Conservation (phyloP, 1,284 basidiomycete species). For the Leccinum solheimii region DNA sequence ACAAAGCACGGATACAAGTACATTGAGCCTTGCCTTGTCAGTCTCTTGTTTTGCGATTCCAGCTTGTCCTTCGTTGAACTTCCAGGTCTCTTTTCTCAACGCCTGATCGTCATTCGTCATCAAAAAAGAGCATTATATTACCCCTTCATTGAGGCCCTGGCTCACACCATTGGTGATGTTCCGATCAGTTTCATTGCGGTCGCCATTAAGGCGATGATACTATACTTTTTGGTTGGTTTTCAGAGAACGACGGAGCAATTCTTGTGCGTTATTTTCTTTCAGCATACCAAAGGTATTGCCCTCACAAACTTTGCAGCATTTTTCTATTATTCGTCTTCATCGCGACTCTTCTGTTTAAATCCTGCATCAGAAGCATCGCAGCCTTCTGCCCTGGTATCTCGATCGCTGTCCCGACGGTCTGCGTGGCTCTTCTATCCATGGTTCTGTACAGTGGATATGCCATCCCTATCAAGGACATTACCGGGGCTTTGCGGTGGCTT, state of each 20-base stretch:
- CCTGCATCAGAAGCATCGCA: conserved; percentile 58
- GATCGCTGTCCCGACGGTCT: conserved; percentile 57
- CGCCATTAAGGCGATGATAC: conserved; percentile 45
- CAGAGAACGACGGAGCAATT: conserved; percentile 42
- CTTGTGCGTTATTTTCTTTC: conserved; percentile 35
- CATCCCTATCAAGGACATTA: conserved; percentile 31
- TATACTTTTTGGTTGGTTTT: conserved; percentile 57
- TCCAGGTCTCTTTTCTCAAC: conserved; percentile 47
- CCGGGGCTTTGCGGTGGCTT: conserved; percentile 62
- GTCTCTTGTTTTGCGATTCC: conserved; percentile 28
- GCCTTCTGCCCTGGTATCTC: conserved; percentile 50
- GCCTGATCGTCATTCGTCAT: conserved; percentile 58
- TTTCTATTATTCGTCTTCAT: no score
- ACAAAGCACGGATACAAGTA: conserved; percentile 32
- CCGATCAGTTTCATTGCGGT: conserved; percentile 51
- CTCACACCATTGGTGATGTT: conserved; percentile 60
- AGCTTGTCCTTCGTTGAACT: conserved; percentile 33
- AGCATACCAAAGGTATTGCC: rapidly evolving
- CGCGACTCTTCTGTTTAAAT: conserved; percentile 60
- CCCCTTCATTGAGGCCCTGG: conserved; percentile 53
- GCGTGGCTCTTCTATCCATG: conserved; percentile 46
- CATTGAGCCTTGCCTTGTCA: conserved; percentile 21
- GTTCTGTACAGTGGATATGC: conserved; percentile 44
- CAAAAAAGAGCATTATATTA: conserved; percentile 52
- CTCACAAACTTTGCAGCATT: no score